Evolutionary conservation across 257 asterid genomes (phyloP), one percentile per base, ranked within the genome.

Genomic region (Echites panduratus): DNA sequence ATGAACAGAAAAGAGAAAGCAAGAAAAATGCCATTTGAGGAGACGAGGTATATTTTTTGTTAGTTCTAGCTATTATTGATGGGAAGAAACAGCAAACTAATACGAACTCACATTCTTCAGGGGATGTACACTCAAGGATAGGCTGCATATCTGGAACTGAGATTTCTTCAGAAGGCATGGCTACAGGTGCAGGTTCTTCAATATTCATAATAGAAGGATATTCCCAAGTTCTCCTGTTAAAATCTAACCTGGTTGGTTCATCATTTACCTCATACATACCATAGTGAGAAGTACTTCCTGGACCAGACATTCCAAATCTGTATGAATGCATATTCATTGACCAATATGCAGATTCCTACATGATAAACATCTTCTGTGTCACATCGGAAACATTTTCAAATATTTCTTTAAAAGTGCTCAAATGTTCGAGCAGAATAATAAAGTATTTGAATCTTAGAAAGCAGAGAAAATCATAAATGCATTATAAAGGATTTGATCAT

Each of bases 281-380:
- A 73, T 87, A 87, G 75, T 88, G 89, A 70, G 85, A 82, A 49
- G 84, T 70, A 77, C 85, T 86, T 66, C 83, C 93, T 45, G 84
- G 78, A 78, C 83, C 84, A 78, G 95, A 76, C 53, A 75, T 73
- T 57, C 90, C 97, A 68, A 80, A 88, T 77, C 82, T 85, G 86
- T 84, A 88, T 2, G 89, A 83, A 83, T 85, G 83, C 96, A 87
- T 85, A 71, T 89, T 86, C 91, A 86, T 85, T 48, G 86, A 83
- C 96, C 95, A 91, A 78, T 88, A 89, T 50, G 89, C 81, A 79
- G 87, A 77, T 85, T 85, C 95, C 97, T 91, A 87, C 43, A 73
- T 9, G 44, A 29, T 56, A 59, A 68, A 73, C 48, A 57, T 43
- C 68, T 48, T 75, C 80, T 69, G 44, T 78, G 73, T 74, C 59